Base-by-base conservation (phyloP, 2,329 filamentous ascomycete species). In the Monilinia fructicola region DNA sequence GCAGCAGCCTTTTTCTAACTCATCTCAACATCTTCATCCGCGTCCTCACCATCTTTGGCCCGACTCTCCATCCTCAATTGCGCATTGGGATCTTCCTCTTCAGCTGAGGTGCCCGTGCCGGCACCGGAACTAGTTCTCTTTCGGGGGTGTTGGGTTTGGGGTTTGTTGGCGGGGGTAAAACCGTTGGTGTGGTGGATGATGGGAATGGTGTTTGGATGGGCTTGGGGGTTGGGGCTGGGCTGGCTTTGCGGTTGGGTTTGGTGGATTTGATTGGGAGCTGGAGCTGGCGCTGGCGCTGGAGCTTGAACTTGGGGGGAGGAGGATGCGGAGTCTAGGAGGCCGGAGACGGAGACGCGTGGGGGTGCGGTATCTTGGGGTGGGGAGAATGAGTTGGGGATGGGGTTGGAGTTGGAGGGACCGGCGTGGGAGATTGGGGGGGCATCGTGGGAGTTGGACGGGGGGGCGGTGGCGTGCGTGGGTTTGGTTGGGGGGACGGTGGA, bases 41-140 rank as follows among this genome's bases (percentile, higher is more conserved):
- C 44, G 3, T 50, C 42, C 7, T 26, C 63, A 23, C 53, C 55
- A 14, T 42, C 40, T 16, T 48, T 64, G 11, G 65, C 61, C 40
- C 44, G 54, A 35, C 70, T 69, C 69, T 77, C 75, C 70, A 73
- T 74, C 69, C 75, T 69, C 64, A 77, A 65, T 68, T 77, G 75
- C 67, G 67, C 71, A 65, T 74, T 74, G 0, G 75, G 75, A 70
- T 75, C 74, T 42, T 70, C 71, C 14, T 71, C 71, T 54, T 69
- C 69, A 3, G 69, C 69, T 52, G 71, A 62, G 56, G 60, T 23
- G 10, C 35, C 60, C 52, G 60, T 61, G 4, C 60, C 52, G 6
- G 40, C 54, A 23, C 48, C 64, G 12, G 68, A 62, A 14, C 68
- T 70, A 50, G 68, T 46, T 67, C 31, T 23, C 48, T 48, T 18